Percentiles rank a stretch among this genome's conserved stretches.
These are phyloP conservation scores for Albatrellus ellisii DNA, from an alignment of 768 basidiomycete genomes.

Conservation along the genomic window DNA sequence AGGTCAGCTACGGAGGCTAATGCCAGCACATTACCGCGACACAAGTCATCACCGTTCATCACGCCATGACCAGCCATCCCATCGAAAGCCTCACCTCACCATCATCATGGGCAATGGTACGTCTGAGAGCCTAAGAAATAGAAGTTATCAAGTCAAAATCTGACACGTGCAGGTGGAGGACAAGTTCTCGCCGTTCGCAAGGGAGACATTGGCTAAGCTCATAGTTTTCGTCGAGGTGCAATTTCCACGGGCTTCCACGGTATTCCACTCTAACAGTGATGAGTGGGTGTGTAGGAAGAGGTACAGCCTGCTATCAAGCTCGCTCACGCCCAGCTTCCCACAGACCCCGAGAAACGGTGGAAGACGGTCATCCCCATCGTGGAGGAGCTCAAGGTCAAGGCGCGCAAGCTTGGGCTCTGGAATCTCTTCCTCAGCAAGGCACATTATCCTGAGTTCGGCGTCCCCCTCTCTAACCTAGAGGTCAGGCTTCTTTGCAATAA, in stretches of 20 bases:
- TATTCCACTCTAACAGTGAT: background rate
- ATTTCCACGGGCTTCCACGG: slow-evolving; percentile 5
- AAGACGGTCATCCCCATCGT: slow-evolving; percentile 70
- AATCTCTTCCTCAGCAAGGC: slow-evolving; percentile 92
- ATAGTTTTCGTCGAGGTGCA: slow-evolving; percentile 75
- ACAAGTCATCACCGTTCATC: too few relatives aligned
- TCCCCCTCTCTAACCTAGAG: slow-evolving; percentile 89
- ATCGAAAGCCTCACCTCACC: slow-evolving; percentile 68
- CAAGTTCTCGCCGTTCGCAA: slow-evolving; percentile 85
- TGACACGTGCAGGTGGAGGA: slow-evolving; percentile 55
- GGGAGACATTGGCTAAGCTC: slow-evolving; percentile 74
- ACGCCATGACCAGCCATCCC: slow-evolving; percentile 47
- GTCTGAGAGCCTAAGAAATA: too few relatives aligned
- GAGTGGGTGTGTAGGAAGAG: slow-evolving; percentile 50
- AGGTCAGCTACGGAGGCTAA: too few relatives aligned
- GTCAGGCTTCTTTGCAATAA: slow-evolving; percentile 25
- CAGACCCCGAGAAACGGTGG: slow-evolving; percentile 68
- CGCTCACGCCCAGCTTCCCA: slow-evolving; percentile 72
- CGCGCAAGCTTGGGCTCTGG: slow-evolving; percentile 86
- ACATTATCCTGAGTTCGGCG: slow-evolving; percentile 84
- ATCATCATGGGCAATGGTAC: slow-evolving; percentile 79
- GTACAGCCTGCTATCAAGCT: slow-evolving; percentile 68
- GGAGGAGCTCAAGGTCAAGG: slow-evolving; percentile 76
- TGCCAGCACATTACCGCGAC: too few relatives aligned
- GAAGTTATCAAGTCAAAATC: slow-evolving; percentile 7